Evolutionary conservation across 352 stramenopile species (phyloP).

Genomic region (Saprolegnia diclina): DNA sequence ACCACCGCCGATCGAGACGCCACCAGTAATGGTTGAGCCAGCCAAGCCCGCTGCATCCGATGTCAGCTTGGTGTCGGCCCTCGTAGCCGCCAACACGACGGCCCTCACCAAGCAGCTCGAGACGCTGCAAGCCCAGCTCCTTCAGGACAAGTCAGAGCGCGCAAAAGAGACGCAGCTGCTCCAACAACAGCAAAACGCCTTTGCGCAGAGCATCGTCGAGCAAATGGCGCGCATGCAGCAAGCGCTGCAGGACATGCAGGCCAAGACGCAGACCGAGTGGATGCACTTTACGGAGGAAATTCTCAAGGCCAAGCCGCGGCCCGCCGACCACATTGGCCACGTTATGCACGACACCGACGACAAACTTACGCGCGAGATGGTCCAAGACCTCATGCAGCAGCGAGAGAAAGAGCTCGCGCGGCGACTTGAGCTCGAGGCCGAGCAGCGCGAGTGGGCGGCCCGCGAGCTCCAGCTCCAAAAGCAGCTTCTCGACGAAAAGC

Average conservation of each 20-base stretch:
- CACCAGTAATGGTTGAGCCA: background rate
- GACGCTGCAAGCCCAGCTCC: conserved; percentile 50
- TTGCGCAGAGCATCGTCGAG: conserved; percentile 42
- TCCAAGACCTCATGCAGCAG: conserved; percentile 17
- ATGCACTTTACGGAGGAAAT: conserved; percentile 53
- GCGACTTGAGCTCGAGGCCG: conserved; percentile 1
- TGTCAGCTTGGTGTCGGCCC: background rate
- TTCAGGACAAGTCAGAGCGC: conserved; percentile 43
- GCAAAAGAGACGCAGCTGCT: conserved; percentile 39
- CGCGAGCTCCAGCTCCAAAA: conserved; percentile 45
- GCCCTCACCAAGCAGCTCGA: conserved; percentile 50
- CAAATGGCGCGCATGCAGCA: conserved; percentile 61
- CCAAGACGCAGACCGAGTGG: conserved; percentile 60
- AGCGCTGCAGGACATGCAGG: conserved; percentile 56
- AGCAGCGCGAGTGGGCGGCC: conserved; percentile 51
- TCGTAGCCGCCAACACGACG: conserved; percentile 20
- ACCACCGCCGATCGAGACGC: background rate
- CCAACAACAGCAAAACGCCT: conserved; percentile 46
- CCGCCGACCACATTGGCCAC: conserved; percentile 7
- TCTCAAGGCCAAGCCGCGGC: background rate
- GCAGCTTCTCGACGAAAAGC: conserved; percentile 39
- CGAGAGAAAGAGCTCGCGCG: conserved; percentile 7
- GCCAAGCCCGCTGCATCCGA: background rate
- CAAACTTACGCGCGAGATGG: conserved; percentile 8
- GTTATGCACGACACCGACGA: conserved; percentile 13